Percentiles rank a stretch among this genome's conserved stretches.
Conservation (phyloP, 352 stramenopile species). For the Pythium biforme region DNA sequence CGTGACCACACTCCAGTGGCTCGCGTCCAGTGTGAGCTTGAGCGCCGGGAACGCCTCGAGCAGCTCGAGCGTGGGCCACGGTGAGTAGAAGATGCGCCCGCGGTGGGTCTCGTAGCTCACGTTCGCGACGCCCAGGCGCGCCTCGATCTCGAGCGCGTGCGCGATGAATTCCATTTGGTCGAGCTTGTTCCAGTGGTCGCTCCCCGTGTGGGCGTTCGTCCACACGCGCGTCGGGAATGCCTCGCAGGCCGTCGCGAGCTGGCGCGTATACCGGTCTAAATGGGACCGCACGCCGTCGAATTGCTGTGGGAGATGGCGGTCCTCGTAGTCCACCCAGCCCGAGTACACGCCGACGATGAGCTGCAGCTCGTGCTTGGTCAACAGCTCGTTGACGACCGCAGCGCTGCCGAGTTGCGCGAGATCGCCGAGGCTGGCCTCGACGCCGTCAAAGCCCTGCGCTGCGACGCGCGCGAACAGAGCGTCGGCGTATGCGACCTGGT, state of each 20-base stretch:
- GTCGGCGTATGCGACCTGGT: constrained; percentile 28
- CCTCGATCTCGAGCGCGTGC: constrained; percentile 46
- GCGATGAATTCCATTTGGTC: constrained; percentile 54
- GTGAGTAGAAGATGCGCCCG: constrained; percentile 67
- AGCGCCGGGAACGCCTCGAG: constrained; percentile 58
- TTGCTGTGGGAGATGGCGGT: constrained; percentile 45
- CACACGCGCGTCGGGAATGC: constrained; percentile 31
- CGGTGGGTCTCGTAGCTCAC: constrained; percentile 66
- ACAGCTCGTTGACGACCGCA: constrained; percentile 34
- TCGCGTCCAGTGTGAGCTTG: constrained; percentile 71
- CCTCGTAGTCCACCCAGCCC: constrained; percentile 69
- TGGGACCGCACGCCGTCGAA: constrained; percentile 51
- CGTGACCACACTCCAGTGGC: constrained; percentile 60
- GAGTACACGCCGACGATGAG: constrained; percentile 72
- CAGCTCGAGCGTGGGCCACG: constrained; percentile 60
- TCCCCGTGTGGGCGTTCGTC: constrained; percentile 63
- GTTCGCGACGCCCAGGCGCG: constrained; percentile 31
- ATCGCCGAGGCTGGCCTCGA: constrained; percentile 71
- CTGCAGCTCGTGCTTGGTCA: constrained; percentile 50
- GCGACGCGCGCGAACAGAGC: constrained; percentile 39
- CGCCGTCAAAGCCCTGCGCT: constrained; percentile 55
- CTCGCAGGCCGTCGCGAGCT: constrained; percentile 32
- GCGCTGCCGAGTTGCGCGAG: constrained; percentile 49
- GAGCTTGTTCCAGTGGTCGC: constrained; percentile 46
- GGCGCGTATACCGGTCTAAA: constrained; percentile 37